Evolutionary conservation across 805 yeast genomes (phyloP).

Genomic region (Starmerella lactis-condensi): DNA sequence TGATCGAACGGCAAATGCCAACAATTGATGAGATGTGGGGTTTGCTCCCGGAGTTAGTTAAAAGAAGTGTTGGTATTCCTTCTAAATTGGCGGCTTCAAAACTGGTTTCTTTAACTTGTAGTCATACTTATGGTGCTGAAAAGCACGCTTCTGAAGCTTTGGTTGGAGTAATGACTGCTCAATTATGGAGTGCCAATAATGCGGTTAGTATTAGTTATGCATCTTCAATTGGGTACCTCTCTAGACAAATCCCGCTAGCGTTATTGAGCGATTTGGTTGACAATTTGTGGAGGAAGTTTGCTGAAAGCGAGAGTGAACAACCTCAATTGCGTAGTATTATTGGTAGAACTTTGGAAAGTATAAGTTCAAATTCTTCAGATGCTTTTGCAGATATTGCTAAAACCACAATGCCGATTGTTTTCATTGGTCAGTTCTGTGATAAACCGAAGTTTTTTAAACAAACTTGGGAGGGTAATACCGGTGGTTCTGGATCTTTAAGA

Average conservation of each 20-base stretch:
- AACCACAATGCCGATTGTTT: slow-evolving; percentile 59
- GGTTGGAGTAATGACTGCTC: slow-evolving; percentile 37
- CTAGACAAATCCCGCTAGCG: slow-evolving; percentile 40
- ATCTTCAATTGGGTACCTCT: slow-evolving; percentile 57
- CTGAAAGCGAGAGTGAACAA: slow-evolving; percentile 19
- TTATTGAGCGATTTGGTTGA: slow-evolving; percentile 36
- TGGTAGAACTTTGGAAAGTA: slow-evolving; percentile 30
- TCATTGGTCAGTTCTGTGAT: slow-evolving; percentile 54
- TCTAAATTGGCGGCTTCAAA: slow-evolving; percentile 74
- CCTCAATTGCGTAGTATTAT: slow-evolving; percentile 21
- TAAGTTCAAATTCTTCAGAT: slow-evolving; percentile 39
- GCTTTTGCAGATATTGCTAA: slow-evolving; percentile 45
- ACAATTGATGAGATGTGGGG: slow-evolving; percentile 7
- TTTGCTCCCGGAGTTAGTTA: slow-evolving; percentile 35
- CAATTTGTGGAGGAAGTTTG: slow-evolving; percentile 36
- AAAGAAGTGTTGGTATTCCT: slow-evolving; percentile 68
- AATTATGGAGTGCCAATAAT: slow-evolving; percentile 50
- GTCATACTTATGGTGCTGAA: slow-evolving; percentile 29
- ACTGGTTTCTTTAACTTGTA: slow-evolving; percentile 45
- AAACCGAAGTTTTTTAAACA: slow-evolving; percentile 34
- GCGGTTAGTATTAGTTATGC: slow-evolving; percentile 64
- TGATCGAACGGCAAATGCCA: slow-evolving; percentile 36
- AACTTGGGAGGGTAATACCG: slow-evolving; percentile 67
- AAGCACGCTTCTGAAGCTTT: slow-evolving; percentile 38
- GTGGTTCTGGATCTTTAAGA: slow-evolving; percentile 50